Evolutionary conservation across 225 moss, liverwort and hornwort species (phyloP).

Genomic region (Antitrichia curtipendula): DNA sequence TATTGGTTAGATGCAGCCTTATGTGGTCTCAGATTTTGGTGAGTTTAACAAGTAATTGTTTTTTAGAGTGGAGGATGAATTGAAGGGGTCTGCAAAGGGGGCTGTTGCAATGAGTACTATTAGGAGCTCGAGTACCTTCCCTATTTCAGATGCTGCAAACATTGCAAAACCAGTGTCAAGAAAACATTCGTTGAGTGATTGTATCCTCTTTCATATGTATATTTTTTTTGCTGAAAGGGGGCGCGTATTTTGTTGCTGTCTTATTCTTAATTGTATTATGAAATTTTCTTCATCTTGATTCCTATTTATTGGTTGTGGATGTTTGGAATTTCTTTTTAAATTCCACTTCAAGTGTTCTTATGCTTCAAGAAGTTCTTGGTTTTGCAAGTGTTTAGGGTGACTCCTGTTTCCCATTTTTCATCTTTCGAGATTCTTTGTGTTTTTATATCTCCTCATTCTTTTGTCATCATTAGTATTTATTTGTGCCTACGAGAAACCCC

Average conservation of each 20-base stretch:
- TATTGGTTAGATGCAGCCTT: background rate
- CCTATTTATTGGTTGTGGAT: background rate
- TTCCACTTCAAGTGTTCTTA: background rate
- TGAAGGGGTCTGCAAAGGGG: conserved; percentile 8
- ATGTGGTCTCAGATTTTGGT: background rate
- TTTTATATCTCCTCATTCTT: background rate
- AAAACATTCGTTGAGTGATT: conserved; percentile 50
- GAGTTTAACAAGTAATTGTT: background rate
- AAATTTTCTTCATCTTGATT: background rate
- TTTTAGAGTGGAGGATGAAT: conserved; percentile 18
- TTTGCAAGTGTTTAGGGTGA: background rate
- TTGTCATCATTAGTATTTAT: background rate
- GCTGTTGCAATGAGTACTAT: background rate
- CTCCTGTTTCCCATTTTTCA: background rate
- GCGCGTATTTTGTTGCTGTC: background rate
- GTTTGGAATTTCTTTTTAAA: background rate
- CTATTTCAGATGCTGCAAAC: conserved; percentile 82
- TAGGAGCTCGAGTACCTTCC: conserved; percentile 52
- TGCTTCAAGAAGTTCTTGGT: background rate
- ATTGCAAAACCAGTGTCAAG: conserved; percentile 79
- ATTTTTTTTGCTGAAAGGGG: background rate
- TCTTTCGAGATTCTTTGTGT: background rate
- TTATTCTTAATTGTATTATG: background rate
- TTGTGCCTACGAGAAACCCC: background rate
- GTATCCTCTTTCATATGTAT: conserved; percentile 44